These are phyloP conservation scores for Actinomortierella ambigua DNA, from an alignment of 371 early-diverging fungal genomes.

Conservation along the genomic window DNA sequence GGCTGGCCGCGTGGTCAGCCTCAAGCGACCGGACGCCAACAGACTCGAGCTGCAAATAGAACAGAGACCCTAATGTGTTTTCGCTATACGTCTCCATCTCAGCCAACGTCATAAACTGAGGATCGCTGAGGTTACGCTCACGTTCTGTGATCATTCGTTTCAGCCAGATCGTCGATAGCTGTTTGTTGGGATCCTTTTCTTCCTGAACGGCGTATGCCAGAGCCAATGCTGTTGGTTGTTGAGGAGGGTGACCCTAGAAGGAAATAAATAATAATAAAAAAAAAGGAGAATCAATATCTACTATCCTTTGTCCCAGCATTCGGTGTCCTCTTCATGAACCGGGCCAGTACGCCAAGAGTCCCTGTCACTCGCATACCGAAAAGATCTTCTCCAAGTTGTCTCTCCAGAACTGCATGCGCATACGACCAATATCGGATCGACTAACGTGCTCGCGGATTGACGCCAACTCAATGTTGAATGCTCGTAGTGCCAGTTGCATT, in stretches of 20 bases:
- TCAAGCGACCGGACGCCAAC: constrained; percentile 80
- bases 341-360: no score
- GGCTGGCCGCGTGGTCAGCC: constrained; percentile 90
- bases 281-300: background rate
- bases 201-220: constrained; percentile 72
- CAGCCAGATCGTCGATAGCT: constrained; percentile 41
- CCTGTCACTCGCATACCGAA: constrained; percentile 48
- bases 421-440: constrained; percentile 72
- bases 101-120: constrained; percentile 70
- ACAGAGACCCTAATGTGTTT: constrained; percentile 80
- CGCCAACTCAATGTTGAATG: constrained; percentile 89
- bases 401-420: constrained; percentile 87
- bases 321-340: no score
- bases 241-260: constrained; percentile 66
- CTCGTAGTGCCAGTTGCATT: constrained; percentile 69
- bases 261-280: background rate
- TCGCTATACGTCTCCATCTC: constrained; percentile 91
- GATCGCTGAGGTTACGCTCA: constrained; percentile 68
- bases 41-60: constrained; percentile 89
- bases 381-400: constrained; percentile 77
- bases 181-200: constrained; percentile 15
- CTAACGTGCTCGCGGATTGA: constrained; percentile 75
- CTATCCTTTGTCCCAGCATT: no score
- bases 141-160: constrained; percentile 51
- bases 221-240: constrained; percentile 73